These are phyloP conservation scores for Phaeosphaeria sp. DNA, from an alignment of 2,329 filamentous ascomycete species.

Conservation along the genomic window DNA sequence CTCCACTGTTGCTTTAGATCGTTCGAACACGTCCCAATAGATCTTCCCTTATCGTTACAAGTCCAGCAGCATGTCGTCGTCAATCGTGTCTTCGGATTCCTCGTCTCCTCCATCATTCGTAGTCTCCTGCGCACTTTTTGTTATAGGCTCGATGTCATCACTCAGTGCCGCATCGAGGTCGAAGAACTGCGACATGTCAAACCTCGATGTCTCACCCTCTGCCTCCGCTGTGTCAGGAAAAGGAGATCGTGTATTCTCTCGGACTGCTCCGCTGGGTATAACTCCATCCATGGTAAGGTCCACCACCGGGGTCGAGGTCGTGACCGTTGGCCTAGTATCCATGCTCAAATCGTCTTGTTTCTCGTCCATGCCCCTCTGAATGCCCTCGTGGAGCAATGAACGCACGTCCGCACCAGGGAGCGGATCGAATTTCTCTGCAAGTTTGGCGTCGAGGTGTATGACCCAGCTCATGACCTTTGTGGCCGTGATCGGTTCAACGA, in stretches of 20 bases:
- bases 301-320: background rate
- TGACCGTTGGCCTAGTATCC: background rate
- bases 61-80: conserved; percentile 39
- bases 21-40: background rate
- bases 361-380: conserved; percentile 14
- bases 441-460: conserved; percentile 15
- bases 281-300: background rate
- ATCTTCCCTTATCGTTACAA: conserved; percentile 6
- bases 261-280: background rate
- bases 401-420: conserved; percentile 12
- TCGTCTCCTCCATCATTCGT: conserved; percentile 1
- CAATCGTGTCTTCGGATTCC: conserved; percentile 15
- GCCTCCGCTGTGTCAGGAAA: background rate
- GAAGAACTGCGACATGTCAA: conserved; percentile 7
- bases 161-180: conserved; percentile 1
- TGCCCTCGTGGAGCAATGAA: conserved; percentile 18
- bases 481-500: conserved; percentile 8
- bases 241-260: no score
- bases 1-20: background rate
- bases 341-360: background rate
- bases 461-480: conserved; percentile 22
- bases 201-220: background rate
- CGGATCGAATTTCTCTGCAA: conserved; percentile 14
- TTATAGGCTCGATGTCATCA: background rate
- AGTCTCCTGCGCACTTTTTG: background rate